phyloP scores from a whole-genome alignment of 768 basidiomycete genomes.

The Podaxis mareebaensis region DNA sequence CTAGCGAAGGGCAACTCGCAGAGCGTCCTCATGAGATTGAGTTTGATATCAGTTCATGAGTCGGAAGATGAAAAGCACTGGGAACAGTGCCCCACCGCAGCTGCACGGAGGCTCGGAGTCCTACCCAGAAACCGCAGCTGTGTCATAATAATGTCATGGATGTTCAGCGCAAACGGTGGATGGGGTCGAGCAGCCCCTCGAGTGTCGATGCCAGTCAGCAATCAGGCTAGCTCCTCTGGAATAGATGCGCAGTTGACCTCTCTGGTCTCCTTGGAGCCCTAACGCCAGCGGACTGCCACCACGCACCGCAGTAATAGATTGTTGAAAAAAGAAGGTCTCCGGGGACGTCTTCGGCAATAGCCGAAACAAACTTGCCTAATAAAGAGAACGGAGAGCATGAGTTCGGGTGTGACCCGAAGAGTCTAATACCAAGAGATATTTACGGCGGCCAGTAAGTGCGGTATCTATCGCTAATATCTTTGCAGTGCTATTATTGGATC shows the following conservation, averaged over 20 bases:
- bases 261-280: background rate
- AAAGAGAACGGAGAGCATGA: background rate
- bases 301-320: too few species aligned
- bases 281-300: too few species aligned
- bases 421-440: background rate
- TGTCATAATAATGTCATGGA: background rate
- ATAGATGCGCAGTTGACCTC: background rate
- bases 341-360: background rate
- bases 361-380: constrained; percentile 11
- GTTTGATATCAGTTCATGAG: background rate
- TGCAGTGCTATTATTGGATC: background rate
- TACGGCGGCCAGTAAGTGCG: constrained; percentile 3
- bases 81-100: background rate
- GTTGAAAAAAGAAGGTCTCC: too few species aligned
- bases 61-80: too few species aligned
- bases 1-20: background rate
- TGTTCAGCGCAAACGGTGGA: background rate
- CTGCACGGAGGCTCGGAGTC: constrained; percentile 9
- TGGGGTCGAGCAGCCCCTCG: background rate
- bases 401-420: background rate
- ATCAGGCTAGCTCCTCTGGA: background rate
- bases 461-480: background rate
- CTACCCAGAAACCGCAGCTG: constrained; percentile 10
- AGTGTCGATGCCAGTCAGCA: background rate
- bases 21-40: background rate